Evolutionary conservation across 139 green algal species (phyloP).

Genomic region (Pleodorina starrii): DNA sequence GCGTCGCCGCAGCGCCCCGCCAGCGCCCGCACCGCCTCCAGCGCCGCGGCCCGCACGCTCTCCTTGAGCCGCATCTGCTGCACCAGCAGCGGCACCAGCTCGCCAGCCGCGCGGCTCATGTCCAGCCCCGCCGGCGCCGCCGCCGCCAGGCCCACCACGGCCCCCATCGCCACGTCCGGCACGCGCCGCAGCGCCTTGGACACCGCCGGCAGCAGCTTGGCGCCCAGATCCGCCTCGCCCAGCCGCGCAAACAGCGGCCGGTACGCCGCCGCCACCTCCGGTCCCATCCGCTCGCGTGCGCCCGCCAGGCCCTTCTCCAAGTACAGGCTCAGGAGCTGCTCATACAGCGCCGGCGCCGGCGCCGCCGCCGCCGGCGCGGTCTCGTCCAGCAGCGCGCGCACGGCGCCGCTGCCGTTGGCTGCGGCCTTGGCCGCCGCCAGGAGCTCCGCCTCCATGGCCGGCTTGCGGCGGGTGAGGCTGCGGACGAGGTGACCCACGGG

Average conservation of each 20-base stretch:
- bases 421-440: slow-evolving; percentile 45
- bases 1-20: slow-evolving; percentile 56
- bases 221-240: slow-evolving; percentile 62
- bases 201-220: slow-evolving; percentile 74
- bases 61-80: slow-evolving; percentile 63
- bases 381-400: slow-evolving; percentile 49
- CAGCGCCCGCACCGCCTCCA: slow-evolving; percentile 62
- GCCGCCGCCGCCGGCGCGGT: neutral
- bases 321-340: slow-evolving; percentile 40
- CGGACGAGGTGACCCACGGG: neutral
- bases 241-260: slow-evolving; percentile 63
- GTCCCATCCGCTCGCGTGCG: neutral
- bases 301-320: slow-evolving; percentile 24
- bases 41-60: slow-evolving; percentile 53
- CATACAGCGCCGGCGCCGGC: slow-evolving; percentile 14
- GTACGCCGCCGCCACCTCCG: slow-evolving; percentile 52
- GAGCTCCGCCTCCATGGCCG: slow-evolving; percentile 58
- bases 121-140: slow-evolving; percentile 55
- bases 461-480: slow-evolving; percentile 41
- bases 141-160: slow-evolving; percentile 49
- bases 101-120: slow-evolving; percentile 59
- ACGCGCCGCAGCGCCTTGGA: slow-evolving; percentile 76
- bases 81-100: slow-evolving; percentile 75
- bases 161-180: slow-evolving; percentile 77
- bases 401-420: slow-evolving; percentile 54